phyloP scores from a whole-genome alignment of 2,329 filamentous ascomycete species.

The Talaromyces sp. region DNA sequence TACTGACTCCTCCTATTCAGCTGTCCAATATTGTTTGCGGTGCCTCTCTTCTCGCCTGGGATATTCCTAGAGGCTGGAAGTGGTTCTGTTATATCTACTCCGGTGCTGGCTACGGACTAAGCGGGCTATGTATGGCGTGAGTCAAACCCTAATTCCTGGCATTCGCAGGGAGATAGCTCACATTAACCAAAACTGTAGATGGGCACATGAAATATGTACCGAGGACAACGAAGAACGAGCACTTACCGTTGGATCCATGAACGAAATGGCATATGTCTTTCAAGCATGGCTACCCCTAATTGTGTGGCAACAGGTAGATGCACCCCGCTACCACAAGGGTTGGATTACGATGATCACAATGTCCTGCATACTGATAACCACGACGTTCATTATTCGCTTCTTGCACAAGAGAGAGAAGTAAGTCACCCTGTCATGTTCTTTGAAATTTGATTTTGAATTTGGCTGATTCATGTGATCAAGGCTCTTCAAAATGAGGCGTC shows the following conservation, averaged over 20 bases:
- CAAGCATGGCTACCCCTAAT: slow-evolving; percentile 67
- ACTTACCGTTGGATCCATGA: slow-evolving; percentile 64
- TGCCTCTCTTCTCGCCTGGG: slow-evolving; percentile 47
- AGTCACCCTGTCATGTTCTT: background rate
- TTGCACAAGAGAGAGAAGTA: slow-evolving; percentile 46
- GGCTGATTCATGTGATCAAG: background rate
- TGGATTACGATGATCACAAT: slow-evolving; percentile 56
- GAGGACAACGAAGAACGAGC: slow-evolving; percentile 63
- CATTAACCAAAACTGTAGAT: slow-evolving; percentile 30
- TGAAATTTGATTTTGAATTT: background rate
- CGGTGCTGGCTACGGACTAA: slow-evolving; percentile 47
- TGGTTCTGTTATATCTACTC: slow-evolving; percentile 62
- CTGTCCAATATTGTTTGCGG: slow-evolving; percentile 45
- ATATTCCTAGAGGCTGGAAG: slow-evolving; percentile 55
- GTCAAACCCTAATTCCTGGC: slow-evolving; percentile 21
- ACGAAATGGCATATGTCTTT: slow-evolving; percentile 66
- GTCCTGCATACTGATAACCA: slow-evolving; percentile 50
- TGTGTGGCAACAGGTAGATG: slow-evolving; percentile 64
- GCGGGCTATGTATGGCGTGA: slow-evolving; percentile 51
- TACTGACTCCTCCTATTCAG: slow-evolving; percentile 15
- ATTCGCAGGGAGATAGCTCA: background rate
- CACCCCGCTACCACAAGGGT: slow-evolving; percentile 59
- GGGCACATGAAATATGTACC: slow-evolving; percentile 55
- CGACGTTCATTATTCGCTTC: slow-evolving; percentile 48
- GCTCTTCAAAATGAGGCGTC: background rate